Evolutionary conservation across 73 alveolate species (phyloP).

Genomic region (Symbiodinium pilosum): DNA sequence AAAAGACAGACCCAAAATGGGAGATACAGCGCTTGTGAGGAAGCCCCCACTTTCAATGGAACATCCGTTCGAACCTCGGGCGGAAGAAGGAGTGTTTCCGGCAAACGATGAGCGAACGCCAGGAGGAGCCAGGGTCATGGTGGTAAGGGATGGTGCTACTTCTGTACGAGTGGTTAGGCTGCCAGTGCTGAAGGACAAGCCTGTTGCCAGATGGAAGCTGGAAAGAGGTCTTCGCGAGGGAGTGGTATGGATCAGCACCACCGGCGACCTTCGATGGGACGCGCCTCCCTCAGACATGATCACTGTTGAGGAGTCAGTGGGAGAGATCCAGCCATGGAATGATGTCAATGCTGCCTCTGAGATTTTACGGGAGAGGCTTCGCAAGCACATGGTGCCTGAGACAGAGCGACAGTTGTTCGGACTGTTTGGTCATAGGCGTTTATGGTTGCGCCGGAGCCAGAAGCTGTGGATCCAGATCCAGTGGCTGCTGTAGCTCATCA

Average conservation of each 20-base stretch:
- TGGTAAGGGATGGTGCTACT: neutral
- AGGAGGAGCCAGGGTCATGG: neutral
- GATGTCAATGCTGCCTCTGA: neutral
- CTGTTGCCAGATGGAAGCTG: neutral
- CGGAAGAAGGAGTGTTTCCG: neutral
- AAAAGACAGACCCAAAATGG: neutral
- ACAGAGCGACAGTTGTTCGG: neutral
- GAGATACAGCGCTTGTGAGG: neutral
- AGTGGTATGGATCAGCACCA: neutral
- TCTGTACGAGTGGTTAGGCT: neutral
- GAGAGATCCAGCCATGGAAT: neutral
- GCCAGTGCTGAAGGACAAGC: neutral
- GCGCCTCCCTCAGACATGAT: neutral
- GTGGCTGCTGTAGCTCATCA: neutral
- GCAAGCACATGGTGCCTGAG: neutral
- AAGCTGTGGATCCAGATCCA: neutral
- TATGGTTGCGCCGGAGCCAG: neutral
- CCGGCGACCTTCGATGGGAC: neutral
- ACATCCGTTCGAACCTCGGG: neutral
- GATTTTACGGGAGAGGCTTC: neutral
- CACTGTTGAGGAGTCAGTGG: neutral
- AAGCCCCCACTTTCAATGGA: too few species aligned
- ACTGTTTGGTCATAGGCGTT: neutral
- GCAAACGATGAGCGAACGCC: too few species aligned
- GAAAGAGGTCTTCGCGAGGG: neutral